Percentiles rank a stretch among this genome's conserved stretches.
Evolutionary conservation across 768 basidiomycete species (phyloP).

Genomic region (Lactarius trivialis): DNA sequence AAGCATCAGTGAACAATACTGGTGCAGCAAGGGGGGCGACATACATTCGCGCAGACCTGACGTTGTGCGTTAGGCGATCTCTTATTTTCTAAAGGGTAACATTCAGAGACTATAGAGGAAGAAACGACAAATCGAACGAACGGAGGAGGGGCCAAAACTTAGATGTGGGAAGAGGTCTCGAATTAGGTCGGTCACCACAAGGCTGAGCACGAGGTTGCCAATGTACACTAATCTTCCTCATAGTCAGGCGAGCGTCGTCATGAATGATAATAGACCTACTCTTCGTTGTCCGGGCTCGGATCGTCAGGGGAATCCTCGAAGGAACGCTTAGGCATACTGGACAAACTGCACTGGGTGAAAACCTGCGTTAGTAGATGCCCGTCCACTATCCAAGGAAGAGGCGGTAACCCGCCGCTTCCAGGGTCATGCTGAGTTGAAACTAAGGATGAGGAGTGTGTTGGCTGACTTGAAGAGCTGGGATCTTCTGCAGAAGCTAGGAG

Average conservation of each 20-base stretch:
- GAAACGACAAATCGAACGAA: neutral
- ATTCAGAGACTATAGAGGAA: neutral
- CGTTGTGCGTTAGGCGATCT: constrained; percentile 10
- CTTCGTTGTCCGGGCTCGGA: constrained; percentile 10
- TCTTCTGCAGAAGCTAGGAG: too few species aligned
- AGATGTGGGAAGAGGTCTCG: constrained; percentile 1
- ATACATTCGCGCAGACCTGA: constrained; percentile 9
- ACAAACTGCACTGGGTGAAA: constrained; percentile 11
- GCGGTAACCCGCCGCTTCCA: neutral
- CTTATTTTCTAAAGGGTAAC: constrained; percentile 9
- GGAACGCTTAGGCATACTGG: neutral
- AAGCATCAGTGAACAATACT: neutral
- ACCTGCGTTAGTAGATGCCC: neutral
- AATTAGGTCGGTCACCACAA: constrained; percentile 14
- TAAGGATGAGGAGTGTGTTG: neutral
- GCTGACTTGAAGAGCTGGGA: too few species aligned
- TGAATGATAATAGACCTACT: neutral
- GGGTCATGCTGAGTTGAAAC: neutral
- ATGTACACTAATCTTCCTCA: constrained; percentile 4
- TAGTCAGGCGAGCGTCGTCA: neutral
- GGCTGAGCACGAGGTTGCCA: constrained; percentile 11
- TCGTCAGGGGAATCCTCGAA: constrained; percentile 10
- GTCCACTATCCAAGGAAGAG: constrained; percentile 3
- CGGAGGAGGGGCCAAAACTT: constrained; percentile 12
- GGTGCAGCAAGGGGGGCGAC: neutral